Percentiles rank a stretch among this genome's conserved stretches.
phyloP scores from a whole-genome alignment of 768 basidiomycete genomes.

The Leccinum subgranulosum region DNA sequence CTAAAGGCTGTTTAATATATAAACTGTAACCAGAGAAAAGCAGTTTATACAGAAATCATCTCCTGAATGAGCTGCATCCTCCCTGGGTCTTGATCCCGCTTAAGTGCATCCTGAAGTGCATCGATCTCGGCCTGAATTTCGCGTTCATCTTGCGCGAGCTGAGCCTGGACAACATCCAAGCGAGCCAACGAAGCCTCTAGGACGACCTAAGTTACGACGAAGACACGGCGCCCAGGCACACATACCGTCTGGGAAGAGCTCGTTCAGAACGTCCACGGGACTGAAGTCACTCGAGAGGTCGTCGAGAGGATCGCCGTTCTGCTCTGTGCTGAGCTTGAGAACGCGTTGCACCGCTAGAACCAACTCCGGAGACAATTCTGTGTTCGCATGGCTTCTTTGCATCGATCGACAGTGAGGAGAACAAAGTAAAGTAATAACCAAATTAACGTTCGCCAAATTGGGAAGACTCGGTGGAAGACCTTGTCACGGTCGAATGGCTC shows the following conservation, averaged over 20 bases:
- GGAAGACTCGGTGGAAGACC: constrained; percentile 7
- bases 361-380: constrained; percentile 64
- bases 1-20: constrained; percentile 38
- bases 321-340: constrained; percentile 48
- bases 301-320: constrained; percentile 54
- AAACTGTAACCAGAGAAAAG: background rate
- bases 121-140: constrained; percentile 73
- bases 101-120: constrained; percentile 61
- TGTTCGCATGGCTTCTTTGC: constrained; percentile 26
- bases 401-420: constrained; percentile 7
- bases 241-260: constrained; percentile 76
- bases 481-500: background rate
- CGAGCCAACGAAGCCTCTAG: constrained; percentile 74
- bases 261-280: constrained; percentile 50
- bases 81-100: constrained; percentile 78
- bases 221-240: constrained; percentile 18
- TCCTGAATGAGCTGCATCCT: constrained; percentile 91
- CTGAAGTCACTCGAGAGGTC: constrained; percentile 55
- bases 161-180: constrained; percentile 66
- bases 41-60: constrained; percentile 79
- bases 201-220: constrained; percentile 1
- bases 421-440: background rate
- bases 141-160: constrained; percentile 65
- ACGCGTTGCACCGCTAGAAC: constrained; percentile 69
- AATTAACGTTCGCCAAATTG: constrained; percentile 2